Evolutionary conservation across 2,329 filamentous ascomycete genomes (phyloP), one percentile per base, ranked within the genome.

Genomic region (Diaporthe capsici): DNA sequence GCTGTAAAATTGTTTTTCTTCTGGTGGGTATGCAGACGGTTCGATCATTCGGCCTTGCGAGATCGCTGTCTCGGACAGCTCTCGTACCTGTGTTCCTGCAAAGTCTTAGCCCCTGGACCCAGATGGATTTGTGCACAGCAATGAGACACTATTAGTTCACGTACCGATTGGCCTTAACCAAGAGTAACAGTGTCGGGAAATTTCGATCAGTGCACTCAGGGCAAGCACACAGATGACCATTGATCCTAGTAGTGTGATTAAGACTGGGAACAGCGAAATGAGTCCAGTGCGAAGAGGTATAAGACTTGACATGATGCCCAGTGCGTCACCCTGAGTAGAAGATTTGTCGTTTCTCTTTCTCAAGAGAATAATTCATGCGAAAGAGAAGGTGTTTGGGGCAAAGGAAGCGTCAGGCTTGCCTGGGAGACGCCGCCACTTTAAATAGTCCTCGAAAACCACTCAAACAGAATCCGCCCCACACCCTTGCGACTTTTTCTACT

Each of bases 401-500:
- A 28, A 28, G 2, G n/a, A 10, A 20, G 12, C 2, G 39, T 42
- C 9, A 6, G n/a, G 22, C n/a, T 7, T 2, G 9, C 37, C 15
- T 17, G 4, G n/a, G 60, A 44, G 39, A 65, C 15, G 25, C 25
- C 6, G n/a, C n/a, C 37, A 10, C 60, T 63, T 65, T 65, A 47
- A 65, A 47, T 44, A 44, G 25, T 65, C 22, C 31, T 65, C n/a
- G 15, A 8, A 65, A 28, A 28, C 8, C n/a, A 15, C 37, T 39
- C 17, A 6, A 63, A 28, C 13, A 20, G 15, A 22, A 13, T 31
- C 5, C 0, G 10, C 25, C 9, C 39, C 60, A 22, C 22, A 39
- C 15, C 8, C 8, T 28, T 47, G 2, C 39, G 60, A 65, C 39
- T 65, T 65, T 47, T 65, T 65, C 60, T 13, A 65, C 60, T 65